Base-by-base conservation (phyloP, 805 yeast species). In the Kuraishia ogatae region DNA sequence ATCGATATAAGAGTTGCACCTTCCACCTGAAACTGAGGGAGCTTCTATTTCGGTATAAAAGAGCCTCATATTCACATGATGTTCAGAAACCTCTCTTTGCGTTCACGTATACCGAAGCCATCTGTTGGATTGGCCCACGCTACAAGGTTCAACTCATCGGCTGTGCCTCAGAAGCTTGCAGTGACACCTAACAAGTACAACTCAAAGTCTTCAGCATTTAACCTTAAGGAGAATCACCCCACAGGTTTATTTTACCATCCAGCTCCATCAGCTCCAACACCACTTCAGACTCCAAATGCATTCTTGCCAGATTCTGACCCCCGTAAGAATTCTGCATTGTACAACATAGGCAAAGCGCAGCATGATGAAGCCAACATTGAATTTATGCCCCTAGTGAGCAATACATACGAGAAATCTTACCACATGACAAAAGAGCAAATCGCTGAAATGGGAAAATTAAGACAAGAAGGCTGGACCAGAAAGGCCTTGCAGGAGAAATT, bases 161-260 rank as follows among this genome's bases (percentile, higher is more conserved):
- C 43, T 20, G 22, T 50, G 53, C 53, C 53, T 17, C 53, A 48
- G 7, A 52, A 52, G 53, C 50, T 52, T n/a, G 61, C 70, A 2
- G 55, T 62, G 10, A 69, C 72, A 2, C 74, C 74, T 21, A 71
- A 71, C 57, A 69, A 68, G 56, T 71, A 63, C 59, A 71, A 70
- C 53, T 49, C 67, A 5, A 70, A 66, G 57, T 68, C 73, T 1
- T 68, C 73, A 20, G 74, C 69, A 7, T 71, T 69, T 61, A 71
- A 71, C 53, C 48, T 70, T 28, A 69, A 63, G 53, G 73, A 72
- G 24, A 54, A 54, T 11, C 57, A 70, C 28, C 73, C 74, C 15
- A 58, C 62, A 13, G 75, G 75, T 1, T 52, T 71, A 10, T 68
- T 60, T 54, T 67, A 60, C 55, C 71, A 69, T 53, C 75, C 75